Conservation (phyloP, 768 basidiomycete genomes). For the Tricholoma hemisulphureum region DNA sequence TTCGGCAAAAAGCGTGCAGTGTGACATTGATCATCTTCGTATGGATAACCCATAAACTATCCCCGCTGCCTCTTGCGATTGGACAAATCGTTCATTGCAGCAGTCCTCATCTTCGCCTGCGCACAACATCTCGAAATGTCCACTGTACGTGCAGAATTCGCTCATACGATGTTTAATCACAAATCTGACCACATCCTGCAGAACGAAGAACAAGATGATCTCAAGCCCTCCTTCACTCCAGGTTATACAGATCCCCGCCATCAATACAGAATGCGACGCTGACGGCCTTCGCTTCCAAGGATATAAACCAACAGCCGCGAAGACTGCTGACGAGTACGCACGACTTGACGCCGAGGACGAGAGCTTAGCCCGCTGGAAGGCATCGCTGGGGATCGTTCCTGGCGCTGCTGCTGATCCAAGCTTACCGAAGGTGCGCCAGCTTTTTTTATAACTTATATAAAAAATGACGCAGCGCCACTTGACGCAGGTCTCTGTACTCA, state of each 20-base stretch:
- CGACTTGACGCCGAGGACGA: conserved; percentile 88
- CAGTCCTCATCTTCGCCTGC: background rate
- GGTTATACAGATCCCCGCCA: conserved; percentile 37
- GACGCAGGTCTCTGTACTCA: conserved; percentile 65
- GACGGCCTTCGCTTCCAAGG: conserved; percentile 41
- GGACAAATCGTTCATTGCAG: background rate
- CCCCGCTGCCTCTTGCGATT: background rate
- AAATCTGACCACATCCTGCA: conserved; percentile 20
- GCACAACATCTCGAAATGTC: conserved; percentile 44
- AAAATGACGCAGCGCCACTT: conserved; percentile 1
- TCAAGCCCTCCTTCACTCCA: conserved; percentile 65
- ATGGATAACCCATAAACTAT: background rate
- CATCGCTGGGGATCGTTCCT: conserved; percentile 79
- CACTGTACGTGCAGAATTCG: conserved; percentile 35
- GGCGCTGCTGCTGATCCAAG: conserved; percentile 39
- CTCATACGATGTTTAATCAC: background rate
- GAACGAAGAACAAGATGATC: conserved; percentile 69
- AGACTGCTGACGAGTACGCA: conserved; percentile 80
- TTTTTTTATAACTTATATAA: background rate
- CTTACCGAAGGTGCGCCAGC: conserved; percentile 62
- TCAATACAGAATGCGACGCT: conserved; percentile 6
- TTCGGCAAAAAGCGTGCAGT: background rate
- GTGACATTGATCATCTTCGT: background rate
- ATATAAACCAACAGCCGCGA: conserved; percentile 69
- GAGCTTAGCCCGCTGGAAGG: conserved; percentile 94